phyloP scores from a whole-genome alignment of 1,284 basidiomycete species.

The Ustilago crameri region DNA sequence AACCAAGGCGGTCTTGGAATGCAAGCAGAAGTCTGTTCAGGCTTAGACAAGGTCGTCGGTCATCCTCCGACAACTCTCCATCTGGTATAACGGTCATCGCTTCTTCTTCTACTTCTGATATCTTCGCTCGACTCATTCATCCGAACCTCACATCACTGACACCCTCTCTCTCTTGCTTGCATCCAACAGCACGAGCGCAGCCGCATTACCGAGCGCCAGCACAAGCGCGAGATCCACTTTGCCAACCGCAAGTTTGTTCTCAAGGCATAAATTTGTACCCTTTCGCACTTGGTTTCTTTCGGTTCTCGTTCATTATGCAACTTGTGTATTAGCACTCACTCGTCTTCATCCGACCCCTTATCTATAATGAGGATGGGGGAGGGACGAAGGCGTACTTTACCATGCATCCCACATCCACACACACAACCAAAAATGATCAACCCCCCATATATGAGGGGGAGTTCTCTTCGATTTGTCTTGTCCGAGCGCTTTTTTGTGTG shows the following conservation, averaged over 20 bases:
- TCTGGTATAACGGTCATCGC: too few species aligned
- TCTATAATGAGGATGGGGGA: too few species aligned
- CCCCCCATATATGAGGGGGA: constrained; percentile 1
- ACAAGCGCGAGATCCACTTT: constrained; percentile 68
- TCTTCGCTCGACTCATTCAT: too few species aligned
- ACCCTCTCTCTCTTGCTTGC: not conserved
- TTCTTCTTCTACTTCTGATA: not conserved
- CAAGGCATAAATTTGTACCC: constrained; percentile 62
- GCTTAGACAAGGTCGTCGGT: too few species aligned
- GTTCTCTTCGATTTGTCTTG: too few species aligned
- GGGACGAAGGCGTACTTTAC: too few species aligned
- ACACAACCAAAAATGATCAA: not conserved
- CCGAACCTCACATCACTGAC: too few species aligned
- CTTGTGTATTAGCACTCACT: not conserved
- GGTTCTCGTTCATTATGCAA: not conserved
- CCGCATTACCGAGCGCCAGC: constrained; percentile 65
- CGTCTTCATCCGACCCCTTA: not conserved
- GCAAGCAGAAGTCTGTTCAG: too few species aligned
- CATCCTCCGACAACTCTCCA: too few species aligned
- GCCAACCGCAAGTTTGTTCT: constrained; percentile 65
- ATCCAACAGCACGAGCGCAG: constrained; percentile 64
- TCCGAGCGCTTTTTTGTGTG: too few species aligned
- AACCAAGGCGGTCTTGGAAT: too few species aligned
- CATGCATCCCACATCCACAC: constrained; percentile 1
- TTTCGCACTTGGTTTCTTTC: not conserved